Evolutionary conservation across 306 rosid species (phyloP), one percentile per base, ranked within the genome.

Genomic region (Fragaria vesca): DNA sequence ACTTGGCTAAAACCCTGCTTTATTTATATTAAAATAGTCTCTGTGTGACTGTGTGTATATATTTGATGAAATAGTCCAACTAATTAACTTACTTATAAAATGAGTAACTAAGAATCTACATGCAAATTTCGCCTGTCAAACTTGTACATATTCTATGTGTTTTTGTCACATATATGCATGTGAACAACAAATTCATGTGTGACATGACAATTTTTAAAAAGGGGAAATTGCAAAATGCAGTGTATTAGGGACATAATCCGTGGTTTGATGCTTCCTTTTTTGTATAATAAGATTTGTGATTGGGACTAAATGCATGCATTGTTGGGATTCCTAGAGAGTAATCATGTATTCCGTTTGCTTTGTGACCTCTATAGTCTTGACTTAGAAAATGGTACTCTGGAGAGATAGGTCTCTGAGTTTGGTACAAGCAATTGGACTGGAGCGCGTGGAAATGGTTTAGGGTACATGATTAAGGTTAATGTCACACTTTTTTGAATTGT

Each of bases 171-270:
- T 62, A 28, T 15, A 34, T 60, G 62, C 63, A 71, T 34, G 17
- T 78, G 81, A 70, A 18, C 47, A 18, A 78, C 28, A 69, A 79
- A 58, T 58, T 74, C 55, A 58, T 42, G 26, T 16, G 70, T 74
- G n/a, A 17, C 71, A 18, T 61, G 47, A 30, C 12, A 62, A 4
- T 26, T 17, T 51, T 9, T 24, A 28, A 62, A 26, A 6, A 3
- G 42, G 38, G 26, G 2, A 43, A 46, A 30, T 26, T 30, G 50
- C 18, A 48, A 38, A 45, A 78, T 55, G 30, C 71, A 78, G 50
- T 71, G 85, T 24, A 83, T 61, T 80, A 78, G 79, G 85, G 38
- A 75, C 63, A 80, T 66, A 83, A 75, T 78, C 80, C 83, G 32
- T 69, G 73, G 5, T 71, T 32, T 48, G 62, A 71, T 63, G 66